phyloP scores from a whole-genome alignment of 805 yeast species.

The Ogataea neopini region DNA sequence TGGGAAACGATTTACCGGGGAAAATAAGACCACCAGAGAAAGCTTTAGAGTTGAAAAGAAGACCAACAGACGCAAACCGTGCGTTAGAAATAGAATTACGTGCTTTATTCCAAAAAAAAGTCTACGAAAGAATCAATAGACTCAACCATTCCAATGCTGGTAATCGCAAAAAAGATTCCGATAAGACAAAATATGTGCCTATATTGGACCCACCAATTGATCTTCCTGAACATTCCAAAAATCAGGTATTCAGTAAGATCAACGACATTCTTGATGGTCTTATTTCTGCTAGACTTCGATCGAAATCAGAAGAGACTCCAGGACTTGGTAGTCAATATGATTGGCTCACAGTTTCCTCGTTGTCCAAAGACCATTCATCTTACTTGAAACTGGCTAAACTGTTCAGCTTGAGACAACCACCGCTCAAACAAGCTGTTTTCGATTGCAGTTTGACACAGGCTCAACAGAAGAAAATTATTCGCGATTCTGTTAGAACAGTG shows the following conservation, averaged over 20 bases:
- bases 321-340: constrained; percentile 5
- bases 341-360: constrained; percentile 17
- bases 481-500: constrained; percentile 1
- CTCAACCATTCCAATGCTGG: constrained; percentile 12
- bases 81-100: constrained; percentile 24
- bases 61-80: constrained; percentile 13
- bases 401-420: constrained; percentile 18
- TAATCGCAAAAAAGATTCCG: background rate
- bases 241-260: constrained; percentile 18
- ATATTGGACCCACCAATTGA: constrained; percentile 28
- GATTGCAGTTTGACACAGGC: constrained; percentile 11
- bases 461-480: constrained; percentile 7
- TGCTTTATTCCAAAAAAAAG: constrained; percentile 22
- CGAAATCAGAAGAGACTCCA: background rate
- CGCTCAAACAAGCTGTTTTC: constrained; percentile 14
- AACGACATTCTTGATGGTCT: constrained; percentile 25
- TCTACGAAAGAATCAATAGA: constrained; percentile 15
- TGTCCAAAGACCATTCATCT: constrained; percentile 13
- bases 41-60: constrained; percentile 14
- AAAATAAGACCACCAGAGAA: constrained; percentile 17
- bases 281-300: constrained; percentile 6
- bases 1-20: constrained; percentile 10
- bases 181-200: constrained; percentile 16
- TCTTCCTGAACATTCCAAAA: constrained; percentile 17
- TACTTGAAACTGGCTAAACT: constrained; percentile 13